Conservation (phyloP, 225 moss, liverwort and hornwort species). For the Rhytidiadelphus loreus region DNA sequence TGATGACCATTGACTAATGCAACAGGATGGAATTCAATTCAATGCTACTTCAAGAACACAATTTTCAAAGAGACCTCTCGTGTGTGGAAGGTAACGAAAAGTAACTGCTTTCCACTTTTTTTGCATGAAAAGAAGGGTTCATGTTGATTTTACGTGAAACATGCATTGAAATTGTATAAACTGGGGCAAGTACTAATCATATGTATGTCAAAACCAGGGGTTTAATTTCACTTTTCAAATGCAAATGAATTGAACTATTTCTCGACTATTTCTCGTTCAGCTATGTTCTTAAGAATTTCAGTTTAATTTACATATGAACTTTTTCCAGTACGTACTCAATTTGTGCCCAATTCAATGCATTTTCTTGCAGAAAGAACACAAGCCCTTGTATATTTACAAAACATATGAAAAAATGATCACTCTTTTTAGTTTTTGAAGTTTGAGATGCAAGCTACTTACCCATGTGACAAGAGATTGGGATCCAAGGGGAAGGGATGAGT, state of each 20-base stretch:
- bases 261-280: too few relatives aligned
- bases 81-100: not conserved
- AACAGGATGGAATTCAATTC: not conserved
- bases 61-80: not conserved
- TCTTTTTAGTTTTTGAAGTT: not conserved
- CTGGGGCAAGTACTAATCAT: not conserved
- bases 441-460: conserved; percentile 1
- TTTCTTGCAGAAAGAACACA: not conserved
- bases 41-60: not conserved
- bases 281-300: not conserved
- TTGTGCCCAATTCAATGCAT: not conserved
- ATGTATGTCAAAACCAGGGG: not conserved
- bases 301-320: not conserved
- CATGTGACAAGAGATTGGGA: conserved; percentile 63
- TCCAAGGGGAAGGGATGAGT: conserved; percentile 32
- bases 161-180: not conserved
- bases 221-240: not conserved
- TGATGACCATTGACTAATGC: not conserved
- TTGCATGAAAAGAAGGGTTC: not conserved
- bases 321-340: not conserved
- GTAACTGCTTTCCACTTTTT: not conserved
- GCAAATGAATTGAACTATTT: not conserved
- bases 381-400: not conserved
- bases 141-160: not conserved
- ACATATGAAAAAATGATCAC: not conserved